These are phyloP conservation scores for Aspergillus clavatus DNA, from an alignment of 2,329 filamentous ascomycete species.

Conservation along the genomic window DNA sequence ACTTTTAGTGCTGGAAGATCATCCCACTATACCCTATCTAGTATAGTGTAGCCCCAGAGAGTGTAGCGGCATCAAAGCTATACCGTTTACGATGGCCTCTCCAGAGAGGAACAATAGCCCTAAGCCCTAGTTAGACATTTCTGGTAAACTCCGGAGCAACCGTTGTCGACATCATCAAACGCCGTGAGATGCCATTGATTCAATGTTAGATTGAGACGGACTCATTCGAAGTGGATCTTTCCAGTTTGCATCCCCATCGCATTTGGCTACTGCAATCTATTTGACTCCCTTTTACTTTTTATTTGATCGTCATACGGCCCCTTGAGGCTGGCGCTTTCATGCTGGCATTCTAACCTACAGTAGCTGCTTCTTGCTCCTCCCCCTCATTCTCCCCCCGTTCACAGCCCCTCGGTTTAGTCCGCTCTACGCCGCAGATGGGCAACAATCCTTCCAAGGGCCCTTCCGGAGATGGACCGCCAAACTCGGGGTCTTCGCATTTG, in stretches of 20 bases:
- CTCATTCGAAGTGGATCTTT: background rate
- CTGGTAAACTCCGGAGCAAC: conserved; percentile 12
- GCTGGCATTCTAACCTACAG: conserved; percentile 18
- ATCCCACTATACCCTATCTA: background rate
- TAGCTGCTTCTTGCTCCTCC: conserved; percentile 5
- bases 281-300: background rate
- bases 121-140: conserved; percentile 20
- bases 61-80: background rate
- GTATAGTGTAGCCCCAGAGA: background rate
- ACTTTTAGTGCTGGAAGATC: too few relatives aligned
- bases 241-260: background rate
- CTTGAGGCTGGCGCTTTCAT: conserved; percentile 18
- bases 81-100: background rate
- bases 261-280: background rate
- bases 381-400: conserved; percentile 4
- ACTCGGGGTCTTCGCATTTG: conserved; percentile 22
- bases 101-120: conserved; percentile 11
- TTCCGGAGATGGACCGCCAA: conserved; percentile 26
- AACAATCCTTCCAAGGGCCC: conserved; percentile 46
- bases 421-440: conserved; percentile 40
- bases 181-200: background rate
- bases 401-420: conserved; percentile 6
- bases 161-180: conserved; percentile 17
- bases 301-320: conserved; percentile 8
- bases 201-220: background rate